Evolutionary conservation across 2,329 filamentous ascomycete species (phyloP), one percentile per base, ranked within the genome.

Genomic region (Ophiostoma sp.): DNA sequence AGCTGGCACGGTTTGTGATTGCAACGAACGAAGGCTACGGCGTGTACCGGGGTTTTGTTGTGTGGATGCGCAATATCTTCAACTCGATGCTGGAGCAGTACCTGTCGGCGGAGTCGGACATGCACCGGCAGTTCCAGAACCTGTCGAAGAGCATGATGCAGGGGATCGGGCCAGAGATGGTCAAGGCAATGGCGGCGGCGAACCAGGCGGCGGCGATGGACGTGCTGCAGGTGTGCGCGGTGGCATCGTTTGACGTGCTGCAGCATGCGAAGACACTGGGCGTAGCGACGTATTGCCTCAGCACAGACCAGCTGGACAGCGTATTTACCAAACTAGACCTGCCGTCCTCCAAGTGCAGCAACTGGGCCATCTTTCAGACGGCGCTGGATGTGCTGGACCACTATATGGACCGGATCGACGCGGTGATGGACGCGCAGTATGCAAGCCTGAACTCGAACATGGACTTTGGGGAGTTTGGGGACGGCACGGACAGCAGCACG

Each of bases 1-100:
- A 89, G 71, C 78, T 90, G 41, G 82, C 86, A 1, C 81, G 82
- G 18, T 89, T 87, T 72, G 75, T 88, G 38, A 78, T 87, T 5
- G 79, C 82, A 0, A 79, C 77, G 0, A 79, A 79, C 8, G 78
- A 79, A 41, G 76, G 77, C 49, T 72, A 74, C 7, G 77, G 79
- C 58, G 76, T 78, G 1, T 83, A 82, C 16, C 79, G 78, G 42
- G 80, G 82, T 0, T 85, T 89, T 67, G 79, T 78, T 38, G 76
- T 79, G 12, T 86, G 87, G 87, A 83, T 86, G 70, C 83, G 81
- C 71, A 80, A 78, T 27, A 81, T 89, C 44, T 86, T 88, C 72
- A 80, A 82, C 67, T 83, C 85, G 69, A 80, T 86, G 36, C 75
- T 87, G 55, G 79, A 83, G 7, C 85, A 89, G 70, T 87, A 85